Evolutionary conservation across 78 protist genomes (phyloP).

Genomic region (Dictyostelium brefeldianum): DNA sequence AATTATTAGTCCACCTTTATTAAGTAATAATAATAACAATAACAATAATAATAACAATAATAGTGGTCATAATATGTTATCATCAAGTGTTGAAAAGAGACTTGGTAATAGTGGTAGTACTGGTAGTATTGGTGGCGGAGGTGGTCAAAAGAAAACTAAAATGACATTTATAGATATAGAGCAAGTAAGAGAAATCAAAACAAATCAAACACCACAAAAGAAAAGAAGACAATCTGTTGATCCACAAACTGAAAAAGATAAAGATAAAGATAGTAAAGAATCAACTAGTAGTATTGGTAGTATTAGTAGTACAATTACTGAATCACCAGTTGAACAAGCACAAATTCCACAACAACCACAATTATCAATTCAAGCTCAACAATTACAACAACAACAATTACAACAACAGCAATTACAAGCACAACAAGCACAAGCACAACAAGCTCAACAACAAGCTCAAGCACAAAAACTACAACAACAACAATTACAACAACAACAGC

Average conservation of each 20-base stretch:
- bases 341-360: constrained; percentile 1
- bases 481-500: neutral
- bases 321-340: neutral
- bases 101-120: neutral
- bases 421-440: neutral
- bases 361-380: neutral
- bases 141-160: constrained; percentile 58
- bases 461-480: neutral
- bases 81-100: neutral
- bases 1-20: neutral
- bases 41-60: no score
- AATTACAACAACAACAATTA: neutral
- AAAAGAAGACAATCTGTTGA: constrained; percentile 55
- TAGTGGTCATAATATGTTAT: neutral
- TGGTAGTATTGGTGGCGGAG: neutral
- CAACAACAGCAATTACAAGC: neutral
- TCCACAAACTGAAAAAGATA: neutral
- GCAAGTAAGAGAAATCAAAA: constrained; percentile 51
- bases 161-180: constrained; percentile 41
- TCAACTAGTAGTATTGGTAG: neutral
- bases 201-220: neutral
- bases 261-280: constrained; percentile 3
- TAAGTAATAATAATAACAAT: no score
- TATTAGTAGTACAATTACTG: neutral
- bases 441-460: neutral